phyloP scores from a whole-genome alignment of 345 rosid species.

The Acer saccharum region DNA sequence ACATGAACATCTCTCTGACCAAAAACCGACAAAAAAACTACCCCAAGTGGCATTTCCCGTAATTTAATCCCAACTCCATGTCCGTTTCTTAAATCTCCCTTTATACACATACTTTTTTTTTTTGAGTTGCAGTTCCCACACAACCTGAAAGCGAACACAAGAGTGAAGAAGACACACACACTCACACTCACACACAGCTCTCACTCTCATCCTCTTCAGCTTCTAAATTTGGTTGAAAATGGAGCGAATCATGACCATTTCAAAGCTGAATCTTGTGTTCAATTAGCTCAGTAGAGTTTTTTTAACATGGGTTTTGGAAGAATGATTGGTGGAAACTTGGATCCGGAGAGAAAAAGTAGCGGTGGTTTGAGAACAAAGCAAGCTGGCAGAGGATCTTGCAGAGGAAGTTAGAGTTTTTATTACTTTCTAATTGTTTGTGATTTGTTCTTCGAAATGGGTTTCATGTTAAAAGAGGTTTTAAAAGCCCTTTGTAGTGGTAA shows the following conservation, averaged over 20 bases:
- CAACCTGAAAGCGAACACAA: constrained; percentile 12
- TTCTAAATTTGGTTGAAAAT: too few relatives aligned
- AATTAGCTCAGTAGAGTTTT: not conserved
- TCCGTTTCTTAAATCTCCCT: constrained; percentile 12
- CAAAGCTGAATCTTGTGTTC: not conserved
- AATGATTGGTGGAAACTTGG: constrained; percentile 70
- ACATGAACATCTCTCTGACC: constrained; percentile 14
- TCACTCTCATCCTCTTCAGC: too few relatives aligned
- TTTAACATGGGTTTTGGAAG: constrained; percentile 67
- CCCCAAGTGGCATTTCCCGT: constrained; percentile 41
- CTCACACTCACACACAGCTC: not conserved
- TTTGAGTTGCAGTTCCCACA: not conserved
- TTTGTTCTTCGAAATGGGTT: constrained; percentile 53
- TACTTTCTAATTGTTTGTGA: constrained; percentile 21
- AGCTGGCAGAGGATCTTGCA: constrained; percentile 97
- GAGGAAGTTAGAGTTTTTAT: constrained; percentile 81
- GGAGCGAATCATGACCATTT: not conserved
- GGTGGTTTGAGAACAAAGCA: constrained; percentile 96
- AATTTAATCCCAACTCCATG: constrained; percentile 15
- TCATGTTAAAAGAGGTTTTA: constrained; percentile 71
- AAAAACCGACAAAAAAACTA: constrained; percentile 26
- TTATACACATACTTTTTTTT: too few relatives aligned
- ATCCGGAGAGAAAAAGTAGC: constrained; percentile 90
- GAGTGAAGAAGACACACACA: constrained; percentile 15
- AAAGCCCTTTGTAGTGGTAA: constrained; percentile 69